Percentiles rank a stretch among this genome's conserved stretches.
Conservation (phyloP, 768 basidiomycete genomes). For the Panaeolus cyanescens region DNA sequence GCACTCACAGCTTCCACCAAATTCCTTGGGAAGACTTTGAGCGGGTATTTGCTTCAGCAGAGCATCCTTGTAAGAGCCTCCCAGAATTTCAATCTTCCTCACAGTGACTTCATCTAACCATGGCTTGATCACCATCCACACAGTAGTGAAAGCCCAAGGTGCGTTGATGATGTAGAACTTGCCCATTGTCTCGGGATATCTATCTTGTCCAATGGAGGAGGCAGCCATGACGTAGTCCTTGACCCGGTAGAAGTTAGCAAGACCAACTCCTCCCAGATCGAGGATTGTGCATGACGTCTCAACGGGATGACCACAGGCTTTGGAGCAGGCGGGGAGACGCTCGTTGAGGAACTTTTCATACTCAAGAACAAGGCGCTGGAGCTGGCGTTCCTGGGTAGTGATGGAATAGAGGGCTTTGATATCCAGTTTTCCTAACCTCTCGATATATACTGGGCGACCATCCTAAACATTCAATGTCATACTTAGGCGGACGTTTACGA, state of each 20-base stretch:
- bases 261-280: slow-evolving; percentile 73
- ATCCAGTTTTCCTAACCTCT: slow-evolving; percentile 89
- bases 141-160: slow-evolving; percentile 87
- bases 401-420: slow-evolving; percentile 77
- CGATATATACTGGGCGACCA: slow-evolving; percentile 94
- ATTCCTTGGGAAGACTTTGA: slow-evolving; percentile 82
- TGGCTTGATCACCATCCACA: slow-evolving; percentile 87
- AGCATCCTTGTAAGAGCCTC: slow-evolving; percentile 71
- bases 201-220: slow-evolving; percentile 80
- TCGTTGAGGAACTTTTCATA: slow-evolving; percentile 87
- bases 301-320: slow-evolving; percentile 76
- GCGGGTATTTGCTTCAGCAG: slow-evolving; percentile 80
- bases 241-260: slow-evolving; percentile 86
- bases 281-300: slow-evolving; percentile 98
- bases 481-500: not conserved
- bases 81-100: slow-evolving; percentile 89
- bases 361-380: slow-evolving; percentile 86
- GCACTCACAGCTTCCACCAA: slow-evolving; percentile 84
- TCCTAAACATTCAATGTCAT: slow-evolving; percentile 53
- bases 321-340: slow-evolving; percentile 81
- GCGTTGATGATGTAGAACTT: slow-evolving; percentile 99
- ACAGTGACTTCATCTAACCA: slow-evolving; percentile 97
- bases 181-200: slow-evolving; percentile 95
- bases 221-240: slow-evolving; percentile 88
- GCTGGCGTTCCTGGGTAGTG: slow-evolving; percentile 86